phyloP scores from a whole-genome alignment of 2,329 filamentous ascomycete species.

The Westerdykella sp. region DNA sequence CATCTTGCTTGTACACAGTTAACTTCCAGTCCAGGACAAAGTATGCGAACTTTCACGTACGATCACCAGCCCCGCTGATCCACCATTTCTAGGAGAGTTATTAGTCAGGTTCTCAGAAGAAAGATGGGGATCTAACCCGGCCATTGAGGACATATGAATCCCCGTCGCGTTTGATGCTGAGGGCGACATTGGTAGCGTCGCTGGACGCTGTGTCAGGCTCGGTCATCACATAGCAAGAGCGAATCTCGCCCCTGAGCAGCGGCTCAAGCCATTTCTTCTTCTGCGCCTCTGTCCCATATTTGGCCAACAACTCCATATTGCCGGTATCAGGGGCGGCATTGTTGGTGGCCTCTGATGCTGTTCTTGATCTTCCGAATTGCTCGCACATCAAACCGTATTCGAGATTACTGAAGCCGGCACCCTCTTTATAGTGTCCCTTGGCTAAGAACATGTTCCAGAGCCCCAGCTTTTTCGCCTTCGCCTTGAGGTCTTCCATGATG shows the following conservation, averaged over 20 bases:
- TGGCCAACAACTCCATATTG: constrained; percentile 89
- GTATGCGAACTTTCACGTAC: too few species aligned
- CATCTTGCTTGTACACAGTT: constrained; percentile 52
- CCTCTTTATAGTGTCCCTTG: constrained; percentile 87
- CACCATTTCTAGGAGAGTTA: constrained; percentile 89
- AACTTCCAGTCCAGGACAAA: too few species aligned
- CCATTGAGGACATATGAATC: constrained; percentile 86
- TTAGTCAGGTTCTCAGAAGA: background rate
- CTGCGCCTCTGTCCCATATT: constrained; percentile 77
- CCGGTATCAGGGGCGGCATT: constrained; percentile 84
- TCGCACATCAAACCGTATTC: constrained; percentile 98
- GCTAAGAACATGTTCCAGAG: constrained; percentile 97
- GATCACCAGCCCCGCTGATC: constrained; percentile 89
- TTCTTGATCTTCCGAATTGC: constrained; percentile 73
- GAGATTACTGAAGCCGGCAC: constrained; percentile 83
- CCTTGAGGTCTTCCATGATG: constrained; percentile 81
- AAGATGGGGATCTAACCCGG: constrained; percentile 46
- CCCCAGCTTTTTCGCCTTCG: constrained; percentile 69
- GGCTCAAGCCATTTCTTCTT: constrained; percentile 76
- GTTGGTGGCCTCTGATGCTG: constrained; percentile 65
- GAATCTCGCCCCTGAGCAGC: constrained; percentile 72
- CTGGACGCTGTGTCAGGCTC: constrained; percentile 78
- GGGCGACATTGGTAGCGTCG: constrained; percentile 82
- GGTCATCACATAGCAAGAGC: constrained; percentile 86
- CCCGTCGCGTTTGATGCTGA: constrained; percentile 73